Evolutionary conservation across 2,329 filamentous ascomycete genomes (phyloP), one percentile per base, ranked within the genome.

Genomic region (Cladophialophora psammophila): DNA sequence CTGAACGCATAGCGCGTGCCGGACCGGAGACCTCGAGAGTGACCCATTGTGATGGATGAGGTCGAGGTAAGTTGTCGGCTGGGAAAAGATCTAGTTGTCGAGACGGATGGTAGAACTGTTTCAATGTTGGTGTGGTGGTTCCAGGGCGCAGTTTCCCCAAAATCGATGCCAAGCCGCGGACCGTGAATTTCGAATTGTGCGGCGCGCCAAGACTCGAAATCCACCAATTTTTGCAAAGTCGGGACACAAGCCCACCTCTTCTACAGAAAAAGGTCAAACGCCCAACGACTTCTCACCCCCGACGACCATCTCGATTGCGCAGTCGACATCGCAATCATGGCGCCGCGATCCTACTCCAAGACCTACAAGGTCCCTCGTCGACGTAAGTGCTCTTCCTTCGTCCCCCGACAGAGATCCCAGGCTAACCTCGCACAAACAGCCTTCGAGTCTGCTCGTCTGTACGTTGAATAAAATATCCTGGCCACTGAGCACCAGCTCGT

Each of bases 401-500:
- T 53, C n/a, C n/a, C n/a, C 34, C 40, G 55, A 38, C 61, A 60
- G 63, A 66, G 26, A 63, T 64, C 42, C 62, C 42, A 52, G 71
- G 73, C 82, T 85, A 77, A 85, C 75, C 60, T 70, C 36, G 50
- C 66, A 61, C 59, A 64, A 66, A 65, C 75, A 86, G 85, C 95
- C 81, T 98, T 97, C 89, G 95, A 98, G 92, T 94, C 94, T 85
- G 95, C 95, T 87, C 95, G 95, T 91, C 90, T 99, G 95, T 98
- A 91, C 92, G 94, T 97, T 90, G 74, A 53, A 45, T 36, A 9
- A 15, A 77, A 76, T 81, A 88, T 88, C 69, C 68, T 71, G 93
- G 91, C 94, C 95, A 98, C 91, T 98, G 91, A 96, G 90, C 88
- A 88, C 82, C 91, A 97, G 94, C 94, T 92, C 94, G 93, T 80